These are phyloP conservation scores for Hypoxylon trugodes DNA, from an alignment of 495 filamentous ascomycete genomes.

Conservation along the genomic window DNA sequence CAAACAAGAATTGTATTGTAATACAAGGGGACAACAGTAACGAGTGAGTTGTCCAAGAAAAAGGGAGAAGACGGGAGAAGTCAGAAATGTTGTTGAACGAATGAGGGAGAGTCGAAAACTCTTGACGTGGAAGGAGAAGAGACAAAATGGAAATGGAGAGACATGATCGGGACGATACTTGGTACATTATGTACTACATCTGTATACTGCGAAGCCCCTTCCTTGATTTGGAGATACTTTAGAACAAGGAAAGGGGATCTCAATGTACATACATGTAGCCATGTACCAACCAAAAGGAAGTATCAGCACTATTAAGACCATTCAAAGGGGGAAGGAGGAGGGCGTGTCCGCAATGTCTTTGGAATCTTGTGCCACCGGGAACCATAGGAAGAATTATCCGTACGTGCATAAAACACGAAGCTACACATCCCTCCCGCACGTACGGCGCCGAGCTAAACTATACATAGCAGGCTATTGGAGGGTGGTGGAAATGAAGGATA, in stretches of 20 bases:
- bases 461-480: neutral
- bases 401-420: slow-evolving; percentile 10
- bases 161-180: no score
- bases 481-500: slow-evolving; percentile 14
- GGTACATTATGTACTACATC: no score
- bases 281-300: slow-evolving; percentile 22
- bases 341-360: slow-evolving; percentile 31
- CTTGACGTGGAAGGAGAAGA: slow-evolving; percentile 32
- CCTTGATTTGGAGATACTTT: slow-evolving; percentile 27
- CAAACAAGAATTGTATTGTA: slow-evolving; percentile 42
- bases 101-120: slow-evolving; percentile 9
- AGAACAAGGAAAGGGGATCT: slow-evolving; percentile 34
- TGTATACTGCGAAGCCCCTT: slow-evolving; percentile 16
- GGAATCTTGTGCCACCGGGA: neutral
- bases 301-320: slow-evolving; percentile 13
- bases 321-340: slow-evolving; percentile 30
- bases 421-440: no score
- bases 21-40: slow-evolving; percentile 48
- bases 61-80: slow-evolving; percentile 26
- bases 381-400: no score
- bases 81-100: slow-evolving; percentile 23
- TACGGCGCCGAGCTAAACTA: no score
- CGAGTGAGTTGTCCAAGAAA: slow-evolving; percentile 49
- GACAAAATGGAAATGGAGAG: slow-evolving; percentile 26
- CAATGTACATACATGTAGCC: no score